phyloP scores from a whole-genome alignment of 225 moss, liverwort and hornwort genomes.

The Anthoceros angustus region DNA sequence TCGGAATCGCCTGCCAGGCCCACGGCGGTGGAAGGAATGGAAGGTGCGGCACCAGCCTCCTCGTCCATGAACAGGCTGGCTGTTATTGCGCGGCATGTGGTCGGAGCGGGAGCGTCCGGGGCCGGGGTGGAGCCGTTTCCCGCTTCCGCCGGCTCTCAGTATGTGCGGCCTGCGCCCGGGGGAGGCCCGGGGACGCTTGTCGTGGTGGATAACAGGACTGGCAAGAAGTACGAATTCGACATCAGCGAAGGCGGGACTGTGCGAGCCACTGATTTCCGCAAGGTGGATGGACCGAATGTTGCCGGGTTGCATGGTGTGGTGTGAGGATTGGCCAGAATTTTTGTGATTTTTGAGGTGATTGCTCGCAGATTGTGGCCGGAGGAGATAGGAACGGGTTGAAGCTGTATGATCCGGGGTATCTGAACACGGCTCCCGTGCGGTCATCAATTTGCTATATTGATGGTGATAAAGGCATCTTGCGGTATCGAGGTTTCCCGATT shows the following conservation, averaged over 20 bases:
- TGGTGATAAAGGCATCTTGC: conserved; percentile 83
- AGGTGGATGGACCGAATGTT: conserved; percentile 20
- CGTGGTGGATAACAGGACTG: conserved; percentile 65
- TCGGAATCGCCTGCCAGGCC: too few species aligned
- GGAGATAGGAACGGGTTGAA: conserved; percentile 77
- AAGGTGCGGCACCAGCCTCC: conserved; percentile 10
- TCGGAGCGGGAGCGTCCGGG: conserved; percentile 20
- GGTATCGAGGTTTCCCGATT: conserved; percentile 87
- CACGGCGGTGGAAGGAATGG: conserved; percentile 22
- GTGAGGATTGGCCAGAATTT: too few species aligned
- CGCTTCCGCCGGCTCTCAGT: conserved; percentile 24
- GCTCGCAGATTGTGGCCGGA: conserved; percentile 71
- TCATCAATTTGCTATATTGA: conserved; percentile 86
- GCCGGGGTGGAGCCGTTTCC: conserved; percentile 33
- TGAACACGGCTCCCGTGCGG: conserved; percentile 83
- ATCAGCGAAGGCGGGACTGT: conserved; percentile 85
- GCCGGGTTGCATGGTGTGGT: neutral
- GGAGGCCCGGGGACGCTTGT: conserved; percentile 65
- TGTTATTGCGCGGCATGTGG: conserved; percentile 37
- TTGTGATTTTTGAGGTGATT: neutral
- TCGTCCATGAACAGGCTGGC: conserved; percentile 25
- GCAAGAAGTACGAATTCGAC: conserved; percentile 59
- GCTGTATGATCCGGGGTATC: conserved; percentile 77
- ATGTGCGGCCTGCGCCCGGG: conserved; percentile 40
- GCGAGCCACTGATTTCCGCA: conserved; percentile 77